Conservation (phyloP, 345 rosid species). For the Capsella bursapastoris region DNA sequence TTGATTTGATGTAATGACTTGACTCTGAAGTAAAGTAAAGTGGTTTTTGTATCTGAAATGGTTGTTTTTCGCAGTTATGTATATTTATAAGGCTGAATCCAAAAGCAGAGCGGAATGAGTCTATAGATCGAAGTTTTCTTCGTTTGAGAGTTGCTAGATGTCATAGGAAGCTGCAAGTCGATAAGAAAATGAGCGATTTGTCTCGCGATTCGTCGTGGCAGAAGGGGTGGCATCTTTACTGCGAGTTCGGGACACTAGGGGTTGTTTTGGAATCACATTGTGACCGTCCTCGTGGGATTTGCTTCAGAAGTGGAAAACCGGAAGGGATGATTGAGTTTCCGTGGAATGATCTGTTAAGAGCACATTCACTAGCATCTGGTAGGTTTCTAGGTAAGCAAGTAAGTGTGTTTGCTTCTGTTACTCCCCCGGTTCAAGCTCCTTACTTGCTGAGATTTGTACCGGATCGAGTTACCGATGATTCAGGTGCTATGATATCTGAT, state of each 20-base stretch:
- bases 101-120: constrained; percentile 46
- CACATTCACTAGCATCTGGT: constrained; percentile 59
- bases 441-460: constrained; percentile 90
- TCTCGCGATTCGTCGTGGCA: constrained; percentile 59
- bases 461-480: constrained; percentile 87
- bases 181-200: constrained; percentile 50
- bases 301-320: constrained; percentile 52
- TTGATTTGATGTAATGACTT: background rate
- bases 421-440: constrained; percentile 88
- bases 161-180: constrained; percentile 73
- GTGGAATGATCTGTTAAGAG: constrained; percentile 84
- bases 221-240: constrained; percentile 69
- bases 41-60: background rate
- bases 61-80: constrained; percentile 55
- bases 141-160: constrained; percentile 65
- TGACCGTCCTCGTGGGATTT: constrained; percentile 48
- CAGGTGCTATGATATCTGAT: constrained; percentile 92
- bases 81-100: constrained; percentile 54
- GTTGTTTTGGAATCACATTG: constrained; percentile 55
- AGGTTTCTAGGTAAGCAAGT: constrained; percentile 55
- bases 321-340: constrained; percentile 49
- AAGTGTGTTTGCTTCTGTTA: constrained; percentile 64
- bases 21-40: background rate
- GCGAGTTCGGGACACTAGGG: constrained; percentile 86
- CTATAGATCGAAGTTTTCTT: constrained; percentile 45